Evolutionary conservation across 202 grass and related monocot genomes (phyloP).

Genomic region (Panicum virgatum): DNA sequence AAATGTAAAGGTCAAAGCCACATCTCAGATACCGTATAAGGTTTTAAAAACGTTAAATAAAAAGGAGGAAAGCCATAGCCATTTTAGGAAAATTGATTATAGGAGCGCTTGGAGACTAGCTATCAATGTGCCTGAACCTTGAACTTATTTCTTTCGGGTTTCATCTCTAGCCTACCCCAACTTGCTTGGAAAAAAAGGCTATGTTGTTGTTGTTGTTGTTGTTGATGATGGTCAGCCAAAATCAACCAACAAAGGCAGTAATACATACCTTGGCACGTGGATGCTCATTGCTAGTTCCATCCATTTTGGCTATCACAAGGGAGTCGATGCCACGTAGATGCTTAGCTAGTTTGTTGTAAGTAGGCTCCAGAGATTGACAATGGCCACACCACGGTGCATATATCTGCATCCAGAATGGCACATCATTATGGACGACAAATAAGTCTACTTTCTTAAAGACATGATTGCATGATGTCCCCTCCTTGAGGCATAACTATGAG

Average conservation of each 20-base stretch:
- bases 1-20: slow-evolving; percentile 7
- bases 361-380: slow-evolving; percentile 86
- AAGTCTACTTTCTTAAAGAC: slow-evolving; percentile 9
- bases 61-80: neutral
- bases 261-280: slow-evolving; percentile 73
- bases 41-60: neutral
- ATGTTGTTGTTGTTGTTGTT: too few species aligned
- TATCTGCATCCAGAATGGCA: slow-evolving; percentile 49
- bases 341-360: slow-evolving; percentile 82
- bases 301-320: slow-evolving; percentile 97
- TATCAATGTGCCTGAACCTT: too few species aligned
- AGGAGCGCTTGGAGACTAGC: too few species aligned
- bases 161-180: too few species aligned
- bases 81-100: too few species aligned
- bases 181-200: too few species aligned
- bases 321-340: slow-evolving; percentile 72
- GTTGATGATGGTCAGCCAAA: slow-evolving; percentile 32
- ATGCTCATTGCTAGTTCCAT: slow-evolving; percentile 85
- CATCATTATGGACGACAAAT: neutral
- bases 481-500: neutral
- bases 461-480: neutral
- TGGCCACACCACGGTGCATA: slow-evolving; percentile 98
- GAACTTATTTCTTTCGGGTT: too few species aligned
- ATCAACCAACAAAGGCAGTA: slow-evolving; percentile 2
- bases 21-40: neutral